These are phyloP conservation scores for Schizosaccharomyces japonicus DNA, from an alignment of 805 yeast genomes.

Conservation along the genomic window DNA sequence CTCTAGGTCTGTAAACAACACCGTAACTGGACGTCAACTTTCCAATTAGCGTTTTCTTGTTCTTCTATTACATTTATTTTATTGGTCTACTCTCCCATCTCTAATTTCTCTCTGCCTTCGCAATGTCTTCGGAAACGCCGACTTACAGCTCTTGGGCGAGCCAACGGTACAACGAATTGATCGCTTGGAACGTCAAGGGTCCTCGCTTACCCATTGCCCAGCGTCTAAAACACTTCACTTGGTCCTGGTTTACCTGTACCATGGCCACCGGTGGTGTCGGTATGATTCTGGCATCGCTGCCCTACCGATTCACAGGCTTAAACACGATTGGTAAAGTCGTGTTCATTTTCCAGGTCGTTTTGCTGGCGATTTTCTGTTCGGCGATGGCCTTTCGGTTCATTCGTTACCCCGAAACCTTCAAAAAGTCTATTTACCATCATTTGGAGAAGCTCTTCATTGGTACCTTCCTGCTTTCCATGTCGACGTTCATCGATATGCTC, in stretches of 20 bases:
- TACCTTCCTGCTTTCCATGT: not conserved
- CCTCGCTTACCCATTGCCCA: not conserved
- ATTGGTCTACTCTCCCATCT: too few relatives aligned
- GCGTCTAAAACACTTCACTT: conserved; percentile 1
- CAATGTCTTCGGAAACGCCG: too few relatives aligned
- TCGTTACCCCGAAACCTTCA: not conserved
- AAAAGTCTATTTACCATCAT: not conserved
- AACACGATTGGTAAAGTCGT: conserved; percentile 1
- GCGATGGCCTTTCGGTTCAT: not conserved
- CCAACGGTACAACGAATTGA: not conserved
- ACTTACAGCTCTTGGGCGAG: too few relatives aligned
- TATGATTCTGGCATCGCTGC: not conserved
- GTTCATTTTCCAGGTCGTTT: not conserved
- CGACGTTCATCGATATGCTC: not conserved
- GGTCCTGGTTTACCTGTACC: conserved; percentile 2
- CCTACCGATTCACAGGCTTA: conserved; percentile 1
- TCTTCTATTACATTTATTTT: too few relatives aligned
- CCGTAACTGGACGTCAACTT: too few relatives aligned
- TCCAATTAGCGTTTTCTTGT: too few relatives aligned
- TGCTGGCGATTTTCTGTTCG: not conserved
- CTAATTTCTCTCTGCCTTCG: too few relatives aligned
- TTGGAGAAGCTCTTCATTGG: not conserved
- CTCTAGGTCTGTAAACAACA: too few relatives aligned
- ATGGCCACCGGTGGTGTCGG: conserved; percentile 4
- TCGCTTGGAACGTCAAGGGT: not conserved